Conservation (phyloP, 2,329 filamentous ascomycete genomes). For the Exophiala spinifera region DNA sequence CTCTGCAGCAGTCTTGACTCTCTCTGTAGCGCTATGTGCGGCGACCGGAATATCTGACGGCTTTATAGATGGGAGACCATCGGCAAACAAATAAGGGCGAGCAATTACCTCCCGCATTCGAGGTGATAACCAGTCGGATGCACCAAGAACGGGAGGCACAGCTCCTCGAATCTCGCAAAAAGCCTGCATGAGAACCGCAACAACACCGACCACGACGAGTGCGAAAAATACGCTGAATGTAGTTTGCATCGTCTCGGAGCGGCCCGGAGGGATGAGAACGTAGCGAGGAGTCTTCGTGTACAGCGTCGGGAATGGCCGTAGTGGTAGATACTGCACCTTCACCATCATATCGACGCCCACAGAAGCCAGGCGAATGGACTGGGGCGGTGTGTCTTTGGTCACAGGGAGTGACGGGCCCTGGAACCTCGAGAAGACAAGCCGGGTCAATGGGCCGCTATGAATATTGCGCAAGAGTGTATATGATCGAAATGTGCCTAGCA, state of each 20-base stretch:
- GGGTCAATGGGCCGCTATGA: conserved; percentile 59
- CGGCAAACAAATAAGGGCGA: conserved; percentile 38
- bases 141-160: conserved; percentile 56
- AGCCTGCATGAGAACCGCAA: conserved; percentile 60
- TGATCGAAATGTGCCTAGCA: conserved; percentile 45
- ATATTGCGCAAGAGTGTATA: conserved; percentile 55
- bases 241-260: conserved; percentile 53
- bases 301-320: conserved; percentile 47
- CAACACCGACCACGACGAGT: conserved; percentile 59
- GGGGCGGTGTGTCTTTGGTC: conserved; percentile 47
- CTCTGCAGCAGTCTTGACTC: conserved; percentile 12
- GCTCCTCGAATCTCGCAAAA: conserved; percentile 61
- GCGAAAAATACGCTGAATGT: conserved; percentile 56
- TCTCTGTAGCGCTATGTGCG: conserved; percentile 17
- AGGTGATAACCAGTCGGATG: conserved; percentile 54
- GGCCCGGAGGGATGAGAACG: conserved; percentile 61
- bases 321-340: conserved; percentile 73
- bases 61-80: conserved; percentile 8
- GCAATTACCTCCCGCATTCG: conserved; percentile 44
- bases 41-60: conserved; percentile 12
- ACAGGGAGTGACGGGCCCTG: conserved; percentile 49
- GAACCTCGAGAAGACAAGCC: conserved; percentile 52
- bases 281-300: conserved; percentile 61
- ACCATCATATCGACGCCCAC: conserved; percentile 77
- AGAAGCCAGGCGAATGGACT: conserved; percentile 73